Conservation (phyloP, 176 grass and related monocot species). For the Juncus inflexus region DNA sequence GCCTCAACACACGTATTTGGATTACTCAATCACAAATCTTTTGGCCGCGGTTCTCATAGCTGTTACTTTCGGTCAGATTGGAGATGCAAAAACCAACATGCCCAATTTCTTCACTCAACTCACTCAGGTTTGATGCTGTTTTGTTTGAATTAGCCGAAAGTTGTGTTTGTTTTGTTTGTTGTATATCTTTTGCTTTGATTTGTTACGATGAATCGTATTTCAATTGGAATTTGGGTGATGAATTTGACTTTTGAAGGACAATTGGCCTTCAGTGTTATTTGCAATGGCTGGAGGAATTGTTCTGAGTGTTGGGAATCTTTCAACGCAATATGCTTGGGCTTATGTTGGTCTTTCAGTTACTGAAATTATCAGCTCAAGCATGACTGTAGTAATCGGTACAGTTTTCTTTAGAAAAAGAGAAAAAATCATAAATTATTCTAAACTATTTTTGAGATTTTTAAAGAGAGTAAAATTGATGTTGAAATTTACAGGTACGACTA, state of each 20-base stretch:
- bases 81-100: constrained; percentile 40
- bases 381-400: constrained; percentile 84
- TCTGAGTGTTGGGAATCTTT: constrained; percentile 78
- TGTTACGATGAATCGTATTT: neutral
- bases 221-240: neutral
- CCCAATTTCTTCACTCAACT: constrained; percentile 93
- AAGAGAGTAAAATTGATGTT: neutral
- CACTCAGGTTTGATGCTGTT: constrained; percentile 31
- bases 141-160: too few relatives aligned
- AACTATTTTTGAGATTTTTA: neutral
- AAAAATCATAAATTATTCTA: neutral
- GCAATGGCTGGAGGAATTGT: constrained; percentile 67
- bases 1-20: constrained; percentile 87
- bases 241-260: constrained; percentile 40
- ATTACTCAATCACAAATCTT: constrained; percentile 85
- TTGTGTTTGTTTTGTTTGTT: neutral
- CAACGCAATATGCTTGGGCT: constrained; percentile 93
- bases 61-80: constrained; percentile 72
- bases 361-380: constrained; percentile 84
- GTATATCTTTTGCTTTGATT: neutral
- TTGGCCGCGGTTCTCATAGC: constrained; percentile 70
- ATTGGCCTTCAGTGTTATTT: constrained; percentile 76
- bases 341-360: constrained; percentile 81
- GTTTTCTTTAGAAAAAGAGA: neutral
- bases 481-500: constrained; percentile 56